A percentile compares a stretch with the other conserved stretches of the same genome.
Conservation (phyloP, 306 rosid species). For the Lathyrus sativus region DNA sequence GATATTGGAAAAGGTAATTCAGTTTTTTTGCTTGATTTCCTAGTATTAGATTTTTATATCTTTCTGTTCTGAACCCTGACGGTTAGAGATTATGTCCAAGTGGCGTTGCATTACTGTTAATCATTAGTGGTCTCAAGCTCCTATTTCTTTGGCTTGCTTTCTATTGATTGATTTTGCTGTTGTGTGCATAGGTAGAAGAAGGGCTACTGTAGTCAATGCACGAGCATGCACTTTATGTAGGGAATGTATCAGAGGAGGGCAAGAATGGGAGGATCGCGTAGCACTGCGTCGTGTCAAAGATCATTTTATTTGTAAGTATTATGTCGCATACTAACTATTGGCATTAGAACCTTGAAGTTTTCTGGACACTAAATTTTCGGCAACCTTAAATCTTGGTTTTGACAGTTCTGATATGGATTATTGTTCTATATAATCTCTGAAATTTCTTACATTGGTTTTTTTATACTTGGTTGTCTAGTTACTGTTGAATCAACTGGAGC, state of each 20-base stretch:
- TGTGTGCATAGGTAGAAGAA: slow-evolving; percentile 63
- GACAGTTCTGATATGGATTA: slow-evolving; percentile 9
- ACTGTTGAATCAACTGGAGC: slow-evolving; percentile 89
- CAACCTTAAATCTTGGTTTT: neutral
- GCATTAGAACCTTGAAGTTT: slow-evolving; percentile 14
- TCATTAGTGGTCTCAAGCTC: slow-evolving; percentile 3
- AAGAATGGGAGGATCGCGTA: slow-evolving; percentile 81
- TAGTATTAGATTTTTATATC: slow-evolving; percentile 13
- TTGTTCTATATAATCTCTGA: slow-evolving; percentile 3
- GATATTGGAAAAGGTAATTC: slow-evolving; percentile 77
- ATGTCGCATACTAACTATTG: slow-evolving; percentile 9
- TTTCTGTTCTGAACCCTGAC: slow-evolving; percentile 13
- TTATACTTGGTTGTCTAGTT: slow-evolving; percentile 49
- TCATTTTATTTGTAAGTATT: slow-evolving; percentile 92
- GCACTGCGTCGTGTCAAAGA: slow-evolving; percentile 78
- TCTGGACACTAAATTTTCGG: neutral
- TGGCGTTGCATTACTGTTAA: slow-evolving; percentile 31
- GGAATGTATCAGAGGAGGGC: slow-evolving; percentile 94
- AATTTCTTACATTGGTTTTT: slow-evolving; percentile 16
- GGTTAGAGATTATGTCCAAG: slow-evolving; percentile 19
- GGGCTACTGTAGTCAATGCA: slow-evolving; percentile 68
- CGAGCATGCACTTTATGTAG: slow-evolving; percentile 89
- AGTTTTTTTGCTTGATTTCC: slow-evolving; percentile 10
- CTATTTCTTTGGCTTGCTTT: slow-evolving; percentile 25
- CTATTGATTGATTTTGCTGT: slow-evolving; percentile 34